Base-by-base conservation (phyloP, 176 grass and related monocot genomes). In the Chloris gayana region DNA sequence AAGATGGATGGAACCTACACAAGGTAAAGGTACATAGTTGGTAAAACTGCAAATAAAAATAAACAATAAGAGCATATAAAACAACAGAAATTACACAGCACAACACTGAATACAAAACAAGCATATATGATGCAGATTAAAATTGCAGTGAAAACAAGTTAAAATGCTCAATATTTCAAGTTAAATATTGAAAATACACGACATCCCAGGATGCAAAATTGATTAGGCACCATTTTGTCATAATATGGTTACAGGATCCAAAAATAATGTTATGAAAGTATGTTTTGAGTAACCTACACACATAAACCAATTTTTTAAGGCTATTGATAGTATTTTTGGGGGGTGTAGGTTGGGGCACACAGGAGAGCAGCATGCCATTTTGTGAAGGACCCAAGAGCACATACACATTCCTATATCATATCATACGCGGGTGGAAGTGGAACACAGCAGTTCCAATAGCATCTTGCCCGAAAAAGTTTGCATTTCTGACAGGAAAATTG, bases 1-100 rank as follows among this genome's bases (percentile, higher is more conserved):
- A 97, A 49, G 91, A 93, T 69, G 93, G 93, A 85, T 97, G 93
- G 56, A 97, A 97, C 93, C 93, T 97, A 80, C 46, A 79, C 8
- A 11, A 14, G 56, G 79, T 82, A 56, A 27, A 86, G 44, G 26
- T 76, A 50, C 31, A 76, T 72, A 63, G 30, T 47, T 22, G 74
- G 61, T 56, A 67, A 78, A 73, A 32, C 69, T 67, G 45, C 3
- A 42, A 77, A 80, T 71, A 83, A 67, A 78, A 32, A 68, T 68
- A 5, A 78, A 75, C 46, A 74, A 74, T 18, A n/a, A n/a, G 26
- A 67, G 26, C 49, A 75, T 38, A 60, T 14, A 86, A 58, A 58
- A 87, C 22, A 83, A 58, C 9, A 59, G 32, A 88, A 69, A 84
- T 14, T 10, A 39, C 27, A 14, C 32, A 78, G 66, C 54, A 57